Evolutionary conservation across 2,329 filamentous ascomycete genomes (phyloP), one percentile per base, ranked within the genome.

Genomic region (Botrytis elliptica): DNA sequence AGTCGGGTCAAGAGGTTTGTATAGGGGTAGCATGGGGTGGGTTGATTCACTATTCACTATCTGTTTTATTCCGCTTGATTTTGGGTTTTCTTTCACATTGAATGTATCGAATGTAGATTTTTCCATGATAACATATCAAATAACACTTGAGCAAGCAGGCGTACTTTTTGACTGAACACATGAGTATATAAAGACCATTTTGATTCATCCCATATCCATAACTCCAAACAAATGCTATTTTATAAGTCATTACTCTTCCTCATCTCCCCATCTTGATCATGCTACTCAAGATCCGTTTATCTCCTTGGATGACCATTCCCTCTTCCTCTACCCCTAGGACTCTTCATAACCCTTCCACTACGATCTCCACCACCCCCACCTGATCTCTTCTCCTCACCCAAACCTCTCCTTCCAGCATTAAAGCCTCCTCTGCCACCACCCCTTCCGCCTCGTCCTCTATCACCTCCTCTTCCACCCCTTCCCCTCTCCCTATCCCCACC

Each of bases 381-480:
- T 36, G 20, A 38, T 70, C 64, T 62, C 55, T 73, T 70, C 5
- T 68, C 66, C 18, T 68, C 66, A 18, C 66, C 66, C 55, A 70
- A 22, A 9, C 52, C 68, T 70, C 68, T 79, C 22, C 81, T 78
- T 69, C 79, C 74, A 36, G 78, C 77, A 33, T 68, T 68, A 3
- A 57, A 68, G 10, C 66, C 66, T 52, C 78, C 73, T 67, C 70
- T 42, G 14, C 81, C 79, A 73, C 79, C 73, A 29, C 78, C 78
- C 18, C 66, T 68, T 60, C 78, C 52, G 18, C 52, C 73, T 63
- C 73, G 84, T 84, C 73, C 86, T 82, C 8, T 85, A 85, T 64
- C 82, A 82, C 8, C 85, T n/a, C 85, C 86, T 75, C 82, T 85
- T 38, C 83, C 81, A 5, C 80, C 77, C 40, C 80, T 79, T 38